These are phyloP conservation scores for Blakeslea trispora DNA, from an alignment of 371 early-diverging fungal genomes.

Conservation along the genomic window DNA sequence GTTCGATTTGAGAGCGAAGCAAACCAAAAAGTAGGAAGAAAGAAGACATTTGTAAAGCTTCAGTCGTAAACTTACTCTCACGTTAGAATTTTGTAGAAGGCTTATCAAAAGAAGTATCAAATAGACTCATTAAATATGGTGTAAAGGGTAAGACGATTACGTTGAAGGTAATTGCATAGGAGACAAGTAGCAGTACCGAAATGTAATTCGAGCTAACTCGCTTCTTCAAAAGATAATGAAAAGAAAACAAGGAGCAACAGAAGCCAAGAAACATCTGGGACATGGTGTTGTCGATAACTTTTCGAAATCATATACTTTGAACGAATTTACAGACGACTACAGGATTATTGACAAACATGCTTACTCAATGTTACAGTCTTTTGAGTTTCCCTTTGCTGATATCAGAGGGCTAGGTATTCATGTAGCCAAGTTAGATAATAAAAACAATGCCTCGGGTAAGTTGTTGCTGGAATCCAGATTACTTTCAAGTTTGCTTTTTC, in stretches of 20 bases:
- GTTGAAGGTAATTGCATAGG: constrained; percentile 47
- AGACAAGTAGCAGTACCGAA: neutral
- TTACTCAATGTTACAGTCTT: constrained; percentile 44
- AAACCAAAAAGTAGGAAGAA: constrained; percentile 55
- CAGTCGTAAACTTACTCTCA: neutral
- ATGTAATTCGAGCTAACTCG: neutral
- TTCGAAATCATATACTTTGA: constrained; percentile 55
- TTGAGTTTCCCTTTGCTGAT: constrained; percentile 53
- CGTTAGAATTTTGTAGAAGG: constrained; percentile 46
- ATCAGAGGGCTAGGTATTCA: constrained; percentile 70
- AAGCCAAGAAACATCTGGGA: constrained; percentile 64
- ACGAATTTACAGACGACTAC: constrained; percentile 47
- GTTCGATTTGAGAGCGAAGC: constrained; percentile 73
- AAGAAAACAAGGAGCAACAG: constrained; percentile 49
- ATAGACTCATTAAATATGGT: constrained; percentile 49
- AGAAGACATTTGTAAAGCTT: neutral
- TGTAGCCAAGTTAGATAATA: constrained; percentile 54
- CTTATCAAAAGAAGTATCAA: constrained; percentile 55
- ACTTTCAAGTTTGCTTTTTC: neutral
- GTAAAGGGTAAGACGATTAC: constrained; percentile 56
- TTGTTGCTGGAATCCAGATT: neutral
- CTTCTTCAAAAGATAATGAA: constrained; percentile 41
- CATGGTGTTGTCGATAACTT: constrained; percentile 69
- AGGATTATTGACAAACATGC: constrained; percentile 46
- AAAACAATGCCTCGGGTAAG: constrained; percentile 9